Percentiles rank a stretch among this genome's conserved stretches.
These are phyloP conservation scores for Colletotrichum karsti DNA, from an alignment of 2,329 filamentous ascomycete species.

Conservation along the genomic window DNA sequence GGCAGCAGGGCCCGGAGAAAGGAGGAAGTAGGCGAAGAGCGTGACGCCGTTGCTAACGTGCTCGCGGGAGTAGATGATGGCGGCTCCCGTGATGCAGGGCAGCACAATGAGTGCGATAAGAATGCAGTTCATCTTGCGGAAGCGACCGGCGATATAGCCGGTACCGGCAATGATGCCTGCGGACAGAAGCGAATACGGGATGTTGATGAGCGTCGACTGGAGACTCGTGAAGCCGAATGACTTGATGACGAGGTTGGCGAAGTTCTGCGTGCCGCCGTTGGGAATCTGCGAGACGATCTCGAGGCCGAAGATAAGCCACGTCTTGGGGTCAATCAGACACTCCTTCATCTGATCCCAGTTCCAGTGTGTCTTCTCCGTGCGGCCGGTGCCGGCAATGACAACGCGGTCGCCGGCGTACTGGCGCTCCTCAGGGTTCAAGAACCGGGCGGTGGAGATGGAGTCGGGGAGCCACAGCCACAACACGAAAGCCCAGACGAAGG, in stretches of 20 bases:
- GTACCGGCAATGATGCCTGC: slow-evolving; percentile 55
- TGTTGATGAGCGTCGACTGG: slow-evolving; percentile 64
- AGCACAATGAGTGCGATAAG: slow-evolving; percentile 59
- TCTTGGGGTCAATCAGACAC: slow-evolving; percentile 65
- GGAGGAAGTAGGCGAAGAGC: slow-evolving; percentile 66
- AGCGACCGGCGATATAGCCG: slow-evolving; percentile 60
- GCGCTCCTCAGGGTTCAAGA: slow-evolving; percentile 63
- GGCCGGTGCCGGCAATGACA: slow-evolving; percentile 59
- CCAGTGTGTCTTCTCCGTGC: slow-evolving; percentile 57
- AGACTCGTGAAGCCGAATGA: slow-evolving; percentile 65
- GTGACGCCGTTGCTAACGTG: slow-evolving; percentile 51
- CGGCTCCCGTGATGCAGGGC: slow-evolving; percentile 60
- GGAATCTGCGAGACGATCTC: slow-evolving; percentile 65
- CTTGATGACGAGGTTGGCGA: slow-evolving; percentile 64
- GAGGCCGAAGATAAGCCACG: slow-evolving; percentile 65
- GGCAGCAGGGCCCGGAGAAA: slow-evolving; percentile 60
- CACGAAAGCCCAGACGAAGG: slow-evolving; percentile 59
- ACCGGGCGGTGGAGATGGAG: slow-evolving; percentile 61
- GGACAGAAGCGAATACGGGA: slow-evolving; percentile 64
- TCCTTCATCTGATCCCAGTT: slow-evolving; percentile 60
- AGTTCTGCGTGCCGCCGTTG: slow-evolving; percentile 69
- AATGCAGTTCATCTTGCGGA: slow-evolving; percentile 59
- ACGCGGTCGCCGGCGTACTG: slow-evolving; percentile 55
- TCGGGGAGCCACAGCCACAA: slow-evolving; percentile 60
- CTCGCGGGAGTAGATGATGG: slow-evolving; percentile 59